Percentiles rank a stretch among this genome's conserved stretches.
Evolutionary conservation across 2,329 filamentous ascomycete genomes (phyloP).

Genomic region (Colletotrichum sp.): DNA sequence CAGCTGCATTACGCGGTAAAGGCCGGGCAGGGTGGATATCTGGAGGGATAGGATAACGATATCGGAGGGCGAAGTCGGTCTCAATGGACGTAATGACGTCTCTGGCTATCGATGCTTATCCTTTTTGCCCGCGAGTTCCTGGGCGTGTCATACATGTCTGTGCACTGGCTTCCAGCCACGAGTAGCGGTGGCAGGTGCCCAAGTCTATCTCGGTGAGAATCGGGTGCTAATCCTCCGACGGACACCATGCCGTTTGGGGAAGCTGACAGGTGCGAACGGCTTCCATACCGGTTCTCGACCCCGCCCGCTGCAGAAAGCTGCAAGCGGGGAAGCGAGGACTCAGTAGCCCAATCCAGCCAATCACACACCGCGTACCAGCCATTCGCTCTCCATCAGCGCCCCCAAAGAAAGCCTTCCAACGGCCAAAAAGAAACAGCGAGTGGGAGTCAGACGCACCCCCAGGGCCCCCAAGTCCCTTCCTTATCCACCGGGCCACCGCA

Average conservation of each 20-base stretch:
- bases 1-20: not conserved
- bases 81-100: not conserved
- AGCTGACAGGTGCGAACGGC: constrained; percentile 13
- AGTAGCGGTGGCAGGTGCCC: not conserved
- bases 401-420: not conserved
- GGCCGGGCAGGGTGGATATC: not conserved
- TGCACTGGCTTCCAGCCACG: not conserved
- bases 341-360: not conserved
- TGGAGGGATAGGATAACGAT: not conserved
- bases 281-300: not conserved
- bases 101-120: not conserved
- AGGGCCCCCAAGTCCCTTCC: not conserved
- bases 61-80: constrained; percentile 2
- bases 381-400: not conserved
- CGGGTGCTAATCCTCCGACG: not conserved
- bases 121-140: not conserved
- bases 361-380: not conserved
- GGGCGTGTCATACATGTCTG: not conserved
- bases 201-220: not conserved
- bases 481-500: constrained; percentile 8
- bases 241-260: not conserved
- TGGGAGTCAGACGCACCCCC: not conserved
- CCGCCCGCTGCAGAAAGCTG: constrained; percentile 8
- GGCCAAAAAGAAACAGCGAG: constrained; percentile 4
- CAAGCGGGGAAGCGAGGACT: not conserved